Evolutionary conservation across 78 protist species (phyloP), one percentile per base, ranked within the genome.

Genomic region (Dictyostelium intermedium): DNA sequence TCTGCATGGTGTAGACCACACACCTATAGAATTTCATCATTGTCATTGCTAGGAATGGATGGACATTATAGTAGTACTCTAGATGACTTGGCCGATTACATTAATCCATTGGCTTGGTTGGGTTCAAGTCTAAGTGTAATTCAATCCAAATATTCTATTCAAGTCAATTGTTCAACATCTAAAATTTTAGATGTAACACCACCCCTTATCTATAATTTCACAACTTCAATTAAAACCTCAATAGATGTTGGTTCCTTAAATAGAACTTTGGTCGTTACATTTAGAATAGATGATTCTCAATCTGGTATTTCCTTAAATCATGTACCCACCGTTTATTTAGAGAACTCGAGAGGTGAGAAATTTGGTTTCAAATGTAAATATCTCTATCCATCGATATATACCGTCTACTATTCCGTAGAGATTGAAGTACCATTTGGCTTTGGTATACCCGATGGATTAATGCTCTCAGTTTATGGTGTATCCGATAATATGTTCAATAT

Each of bases 341-440:
- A 39, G 18, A 79, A 45, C 23, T 30, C 69, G 30, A 25, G 61
- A n/a, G 84, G 69, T 79, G 84, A 79, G 7, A 79, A 39, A 50
- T 47, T 23, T 79, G 18, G 16, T 14, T 39, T 39, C 32, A 30
- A 73, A 7, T 32, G 25, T 73, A 14, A 32, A 35, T 34, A 7
- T 7, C 1, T 13, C 0, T 45, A 25, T 14, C 30, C 84, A 63
- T 41, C 82, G 3, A 39, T 0, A 35, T 18, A 77, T 18, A 27
- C 20, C 0, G 39, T 25, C 27, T 16, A 34, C 34, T 34, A 34
- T 34, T 34, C 20, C 7, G 79, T 72, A 0, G 43, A n/a, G 5
- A 77, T 77, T 41, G 84, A 79, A 25, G 69, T 79, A 9, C 61
- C 61, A 23, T 79, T 35, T 79, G 84, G 84, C 13, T 79, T 45